phyloP scores from a whole-genome alignment of 768 basidiomycete genomes.

The Lactarius akahatsu region DNA sequence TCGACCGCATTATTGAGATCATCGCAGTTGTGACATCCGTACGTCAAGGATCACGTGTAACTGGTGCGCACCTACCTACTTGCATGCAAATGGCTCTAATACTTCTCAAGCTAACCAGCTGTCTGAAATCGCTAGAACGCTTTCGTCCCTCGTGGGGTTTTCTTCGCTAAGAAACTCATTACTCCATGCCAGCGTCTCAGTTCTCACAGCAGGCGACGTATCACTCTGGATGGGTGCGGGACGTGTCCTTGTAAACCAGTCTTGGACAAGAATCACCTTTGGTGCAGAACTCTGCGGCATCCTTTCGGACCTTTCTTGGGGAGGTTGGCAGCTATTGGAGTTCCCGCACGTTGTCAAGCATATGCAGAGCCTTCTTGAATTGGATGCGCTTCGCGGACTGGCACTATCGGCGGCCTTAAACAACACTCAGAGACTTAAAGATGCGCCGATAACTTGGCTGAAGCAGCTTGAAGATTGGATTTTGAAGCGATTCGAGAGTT shows the following conservation, averaged over 20 bases:
- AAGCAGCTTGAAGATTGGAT: slow-evolving; percentile 53
- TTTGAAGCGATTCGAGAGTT: slow-evolving; percentile 42
- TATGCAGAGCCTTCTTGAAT: slow-evolving; percentile 47
- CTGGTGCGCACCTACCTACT: slow-evolving; percentile 44
- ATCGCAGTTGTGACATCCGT: slow-evolving; percentile 58
- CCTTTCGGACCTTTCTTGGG: slow-evolving; percentile 67
- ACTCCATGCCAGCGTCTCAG: slow-evolving; percentile 37
- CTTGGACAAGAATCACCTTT: slow-evolving; percentile 45
- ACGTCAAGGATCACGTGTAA: slow-evolving; percentile 67
- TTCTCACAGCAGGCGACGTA: slow-evolving; percentile 46
- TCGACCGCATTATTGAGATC: slow-evolving; percentile 56
- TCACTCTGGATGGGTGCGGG: slow-evolving; percentile 43
- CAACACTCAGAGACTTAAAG: slow-evolving; percentile 50
- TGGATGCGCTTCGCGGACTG: slow-evolving; percentile 44
- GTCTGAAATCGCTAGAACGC: slow-evolving; percentile 37
- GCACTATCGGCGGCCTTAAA: slow-evolving; percentile 52
- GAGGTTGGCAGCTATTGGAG: slow-evolving; percentile 73
- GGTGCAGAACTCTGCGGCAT: slow-evolving; percentile 56
- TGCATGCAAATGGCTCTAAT: slow-evolving; percentile 12
- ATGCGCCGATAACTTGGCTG: slow-evolving; percentile 61
- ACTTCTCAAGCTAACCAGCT: slow-evolving; percentile 39
- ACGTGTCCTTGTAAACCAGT: slow-evolving; percentile 53
- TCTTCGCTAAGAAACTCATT: slow-evolving; percentile 36
- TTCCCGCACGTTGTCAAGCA: slow-evolving; percentile 57
- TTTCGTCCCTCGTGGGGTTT: slow-evolving; percentile 34